Evolutionary conservation across 1,139 yeast species (phyloP), one percentile per base, ranked within the genome.

Genomic region (Saccharomycopsis hybrid): DNA sequence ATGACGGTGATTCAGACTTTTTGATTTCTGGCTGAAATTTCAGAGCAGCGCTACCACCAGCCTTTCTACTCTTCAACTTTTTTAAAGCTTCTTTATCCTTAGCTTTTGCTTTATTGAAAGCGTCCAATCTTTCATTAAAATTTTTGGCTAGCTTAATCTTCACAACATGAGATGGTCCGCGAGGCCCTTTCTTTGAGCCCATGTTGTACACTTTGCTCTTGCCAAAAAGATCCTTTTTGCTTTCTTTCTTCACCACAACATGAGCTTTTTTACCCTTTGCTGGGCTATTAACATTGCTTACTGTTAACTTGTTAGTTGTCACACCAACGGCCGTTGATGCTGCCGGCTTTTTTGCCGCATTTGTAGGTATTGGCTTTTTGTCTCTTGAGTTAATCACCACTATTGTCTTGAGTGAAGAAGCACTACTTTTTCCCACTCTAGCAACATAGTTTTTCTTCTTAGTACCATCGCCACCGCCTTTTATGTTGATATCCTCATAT

Each of bases 381-480:
- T 45, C 43, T 3, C n/a, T 29, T 3, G 48, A 40, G 7, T 29
- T 25, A 25, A 49, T 45, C 3, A 4, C 30, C 13, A 49, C 49
- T 24, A 40, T 25, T 5, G 49, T 48, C 27, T 45, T 45, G 3
- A 7, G 3, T 8, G 18, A 9, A 41, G 35, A 32, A 7, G n/a
- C n/a, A 5, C 27, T 8, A 35, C 49, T 49, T 24, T 45, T 41
- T 11, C 5, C n/a, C 7, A 49, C 52, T 11, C 3, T 28, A n/a
- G 44, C 52, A 31, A 30, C 28, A 30, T 24, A 30, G 9, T 5
- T 24, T 43, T 32, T 35, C 3, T n/a, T 8, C 8, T 37, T 39
- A 5, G 41, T 35, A 4, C 40, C 40, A 43, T 35, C 13, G 11
- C 46, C 41, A 13, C 24, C 41, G 35, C 13, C 18, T 18, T 18